A percentile compares a stretch with the other conserved stretches of the same genome.
Conservation (phyloP, 257 asterid species). For the Solanum gracilifrons region DNA sequence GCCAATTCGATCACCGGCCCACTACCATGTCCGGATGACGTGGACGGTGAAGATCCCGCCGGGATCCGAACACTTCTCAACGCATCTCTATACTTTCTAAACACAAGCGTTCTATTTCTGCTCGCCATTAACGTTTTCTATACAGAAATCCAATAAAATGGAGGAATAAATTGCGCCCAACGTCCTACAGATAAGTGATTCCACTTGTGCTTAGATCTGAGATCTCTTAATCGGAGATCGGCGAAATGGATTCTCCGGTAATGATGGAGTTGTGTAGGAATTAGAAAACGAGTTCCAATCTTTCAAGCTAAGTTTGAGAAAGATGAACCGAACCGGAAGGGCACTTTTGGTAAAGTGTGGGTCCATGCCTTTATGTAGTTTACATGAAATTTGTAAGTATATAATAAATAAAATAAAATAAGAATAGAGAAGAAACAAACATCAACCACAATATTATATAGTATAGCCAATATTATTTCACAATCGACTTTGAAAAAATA, state of each 20-base stretch:
- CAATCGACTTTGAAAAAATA: neutral
- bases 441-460: neutral
- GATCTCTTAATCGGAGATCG: neutral
- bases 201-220: slow-evolving; percentile 14
- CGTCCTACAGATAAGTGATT: neutral
- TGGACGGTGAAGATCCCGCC: slow-evolving; percentile 44
- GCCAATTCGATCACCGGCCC: slow-evolving; percentile 91
- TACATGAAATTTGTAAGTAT: neutral
- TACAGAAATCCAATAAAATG: neutral
- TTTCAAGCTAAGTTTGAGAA: slow-evolving; percentile 1
- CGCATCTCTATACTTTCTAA: slow-evolving; percentile 78
- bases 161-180: neutral
- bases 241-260: slow-evolving; percentile 3
- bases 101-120: slow-evolving; percentile 82
- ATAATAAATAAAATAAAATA: neutral
- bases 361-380: neutral
- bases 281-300: neutral
- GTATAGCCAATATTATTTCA: no score
- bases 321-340: neutral
- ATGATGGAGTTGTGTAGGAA: neutral
- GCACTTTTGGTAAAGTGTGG: neutral
- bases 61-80: slow-evolving; percentile 84
- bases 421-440: neutral
- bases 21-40: slow-evolving; percentile 43
- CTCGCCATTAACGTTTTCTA: slow-evolving; percentile 54